Evolutionary conservation across 2,329 filamentous ascomycete genomes (phyloP).

Genomic region (Metarhizium brunneum): DNA sequence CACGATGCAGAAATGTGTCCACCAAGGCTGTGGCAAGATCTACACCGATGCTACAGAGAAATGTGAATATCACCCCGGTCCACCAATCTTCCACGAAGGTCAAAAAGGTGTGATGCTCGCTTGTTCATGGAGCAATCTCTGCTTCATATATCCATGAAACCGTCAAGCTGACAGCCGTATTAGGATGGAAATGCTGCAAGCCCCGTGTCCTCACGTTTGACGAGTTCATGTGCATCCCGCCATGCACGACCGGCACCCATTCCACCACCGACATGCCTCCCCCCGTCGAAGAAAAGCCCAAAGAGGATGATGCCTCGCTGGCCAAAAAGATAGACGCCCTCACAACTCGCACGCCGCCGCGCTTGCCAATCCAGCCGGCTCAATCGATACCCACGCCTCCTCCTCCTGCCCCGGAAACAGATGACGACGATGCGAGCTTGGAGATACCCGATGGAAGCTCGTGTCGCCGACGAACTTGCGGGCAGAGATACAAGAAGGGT

Average conservation of each 20-base stretch:
- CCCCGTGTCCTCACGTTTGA: constrained; percentile 94
- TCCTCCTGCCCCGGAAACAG: constrained; percentile 63
- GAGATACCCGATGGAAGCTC: constrained; percentile 64
- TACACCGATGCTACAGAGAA: constrained; percentile 75
- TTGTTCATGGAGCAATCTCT: background rate
- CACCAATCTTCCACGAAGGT: constrained; percentile 93
- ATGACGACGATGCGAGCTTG: constrained; percentile 73
- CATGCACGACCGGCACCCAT: constrained; percentile 89
- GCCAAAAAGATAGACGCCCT: constrained; percentile 45
- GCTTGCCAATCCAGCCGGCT: constrained; percentile 28
- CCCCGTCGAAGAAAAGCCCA: constrained; percentile 48
- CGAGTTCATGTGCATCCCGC: constrained; percentile 87
- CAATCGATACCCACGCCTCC: constrained; percentile 43
- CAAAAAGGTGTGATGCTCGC: constrained; percentile 67
- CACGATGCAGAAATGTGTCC: constrained; percentile 83
- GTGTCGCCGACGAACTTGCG: constrained; percentile 74
- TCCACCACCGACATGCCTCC: constrained; percentile 70
- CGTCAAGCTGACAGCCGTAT: background rate
- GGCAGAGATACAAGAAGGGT: constrained; percentile 52
- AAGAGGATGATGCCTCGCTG: constrained; percentile 31
- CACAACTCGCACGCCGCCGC: constrained; percentile 27
- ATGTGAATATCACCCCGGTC: constrained; percentile 87
- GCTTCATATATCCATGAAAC: background rate
- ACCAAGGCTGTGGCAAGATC: constrained; percentile 87
- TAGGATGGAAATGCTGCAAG: constrained; percentile 99